Base-by-base conservation (phyloP, 1,284 basidiomycete species). In the Trichosporon sp. region DNA sequence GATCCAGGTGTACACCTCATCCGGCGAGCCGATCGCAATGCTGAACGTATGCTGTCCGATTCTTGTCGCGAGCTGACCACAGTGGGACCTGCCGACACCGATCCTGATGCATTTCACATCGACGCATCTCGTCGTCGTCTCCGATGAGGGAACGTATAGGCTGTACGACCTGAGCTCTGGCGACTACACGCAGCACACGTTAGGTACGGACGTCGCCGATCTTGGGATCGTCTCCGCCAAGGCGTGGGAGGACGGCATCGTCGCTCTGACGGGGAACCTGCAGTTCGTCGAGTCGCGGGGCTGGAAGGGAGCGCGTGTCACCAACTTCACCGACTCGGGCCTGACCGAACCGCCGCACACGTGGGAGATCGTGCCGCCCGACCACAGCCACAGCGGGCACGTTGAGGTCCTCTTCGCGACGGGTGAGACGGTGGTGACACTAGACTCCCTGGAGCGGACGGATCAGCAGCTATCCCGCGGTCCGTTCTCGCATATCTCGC, bases 81-180 rank as follows among this genome's bases (percentile, higher is more conserved):
- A 80, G 77, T 83, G 80, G 81, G 81, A 84, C 54, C 73, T 81
- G 2, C 68, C 75, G 71, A 84, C 76, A 73, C 76, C 79, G 1
- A 69, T 83, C 14, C 72, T 80, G 10, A 70, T 83, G 12, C 77
- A 79, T 68, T 79, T 81, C 69, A 81, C 80, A 0, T 59, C 72
- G 1, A 93, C 96, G 77, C 88, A 90, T 67, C 88, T 98, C 43
- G 90, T 91, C 0, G 89, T 96, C 5, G 85, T 99, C 37, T 94
- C 95, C 76, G 94, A 97, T 81, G 94, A 98, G 77, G 96, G 96
- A 16, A 87, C 89, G 8, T 98, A 97, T 80, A 88, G 96, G 54
- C 80, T 98, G 19, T 98, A 98, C 81, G 91, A 96, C 81, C 86
- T 98, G 21, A 81, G 83, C 63, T 77, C 83, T 64, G 89, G 91